Conservation (phyloP, 192 early-diverging fungal species). For the Anaeromyces robustus region DNA sequence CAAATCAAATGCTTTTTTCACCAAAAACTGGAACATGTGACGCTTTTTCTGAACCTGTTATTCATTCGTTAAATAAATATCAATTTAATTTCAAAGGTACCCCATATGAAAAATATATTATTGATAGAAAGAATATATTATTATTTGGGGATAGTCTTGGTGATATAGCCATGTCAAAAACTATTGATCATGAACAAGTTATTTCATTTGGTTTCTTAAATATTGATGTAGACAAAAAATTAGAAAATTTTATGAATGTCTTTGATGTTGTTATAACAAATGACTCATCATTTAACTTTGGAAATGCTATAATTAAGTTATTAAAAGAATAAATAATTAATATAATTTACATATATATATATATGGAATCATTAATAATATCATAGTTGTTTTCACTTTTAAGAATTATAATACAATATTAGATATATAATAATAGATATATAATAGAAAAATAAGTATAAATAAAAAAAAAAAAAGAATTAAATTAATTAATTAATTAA, state of each 20-base stretch:
- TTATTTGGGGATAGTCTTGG: neutral
- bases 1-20: neutral
- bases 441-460: too few species aligned
- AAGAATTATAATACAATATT: too few species aligned
- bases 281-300: neutral
- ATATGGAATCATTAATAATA: too few species aligned
- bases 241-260: neutral
- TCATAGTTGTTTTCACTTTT: too few species aligned
- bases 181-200: neutral
- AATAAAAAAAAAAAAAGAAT: too few species aligned
- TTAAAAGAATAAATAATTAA: neutral
- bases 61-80: neutral
- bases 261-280: neutral
- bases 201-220: neutral
- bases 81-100: neutral
- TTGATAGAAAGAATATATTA: neutral
- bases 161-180: neutral
- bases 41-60: neutral
- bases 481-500: too few species aligned
- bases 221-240: neutral
- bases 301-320: neutral
- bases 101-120: neutral
- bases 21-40: neutral
- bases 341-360: too few species aligned
- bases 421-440: too few species aligned